These are phyloP conservation scores for Leptographium radiaticola DNA, from an alignment of 2,329 filamentous ascomycete species.

Conservation along the genomic window DNA sequence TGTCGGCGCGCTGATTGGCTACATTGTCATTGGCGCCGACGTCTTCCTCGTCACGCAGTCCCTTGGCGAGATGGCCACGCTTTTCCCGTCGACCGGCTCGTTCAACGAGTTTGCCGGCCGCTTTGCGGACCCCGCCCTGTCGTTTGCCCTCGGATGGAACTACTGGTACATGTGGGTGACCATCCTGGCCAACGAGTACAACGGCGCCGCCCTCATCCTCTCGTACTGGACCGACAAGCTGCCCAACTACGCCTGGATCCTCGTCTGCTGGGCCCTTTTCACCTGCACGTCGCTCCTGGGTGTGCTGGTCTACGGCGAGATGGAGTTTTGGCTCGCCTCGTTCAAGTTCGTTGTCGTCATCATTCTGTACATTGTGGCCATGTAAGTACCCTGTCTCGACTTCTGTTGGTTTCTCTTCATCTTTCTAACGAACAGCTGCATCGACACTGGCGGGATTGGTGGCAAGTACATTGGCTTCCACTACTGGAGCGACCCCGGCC, in stretches of 20 bases:
- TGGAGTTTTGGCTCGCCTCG: constrained; percentile 32
- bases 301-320: constrained; percentile 28
- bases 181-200: constrained; percentile 11
- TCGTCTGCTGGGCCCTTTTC: constrained; percentile 19
- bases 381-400: constrained; percentile 18
- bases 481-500: constrained; percentile 33
- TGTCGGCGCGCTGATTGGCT: constrained; percentile 25
- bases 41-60: constrained; percentile 24
- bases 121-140: constrained; percentile 30
- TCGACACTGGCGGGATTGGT: constrained; percentile 23
- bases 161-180: constrained; percentile 35
- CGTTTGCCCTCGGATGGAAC: constrained; percentile 35
- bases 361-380: constrained; percentile 32
- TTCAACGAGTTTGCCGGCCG: constrained; percentile 32
- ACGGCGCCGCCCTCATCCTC: constrained; percentile 20
- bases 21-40: constrained; percentile 28
- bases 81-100: constrained; percentile 41
- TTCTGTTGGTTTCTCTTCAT: constrained; percentile 4
- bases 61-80: constrained; percentile 48
- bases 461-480: constrained; percentile 19
- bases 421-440: constrained; percentile 11
- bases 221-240: constrained; percentile 32
- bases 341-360: constrained; percentile 24
- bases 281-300: constrained; percentile 17
- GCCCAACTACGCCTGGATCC: constrained; percentile 33